phyloP scores from a whole-genome alignment of 768 basidiomycete species.

The Tylopilus plumbeoviolaceoides region DNA sequence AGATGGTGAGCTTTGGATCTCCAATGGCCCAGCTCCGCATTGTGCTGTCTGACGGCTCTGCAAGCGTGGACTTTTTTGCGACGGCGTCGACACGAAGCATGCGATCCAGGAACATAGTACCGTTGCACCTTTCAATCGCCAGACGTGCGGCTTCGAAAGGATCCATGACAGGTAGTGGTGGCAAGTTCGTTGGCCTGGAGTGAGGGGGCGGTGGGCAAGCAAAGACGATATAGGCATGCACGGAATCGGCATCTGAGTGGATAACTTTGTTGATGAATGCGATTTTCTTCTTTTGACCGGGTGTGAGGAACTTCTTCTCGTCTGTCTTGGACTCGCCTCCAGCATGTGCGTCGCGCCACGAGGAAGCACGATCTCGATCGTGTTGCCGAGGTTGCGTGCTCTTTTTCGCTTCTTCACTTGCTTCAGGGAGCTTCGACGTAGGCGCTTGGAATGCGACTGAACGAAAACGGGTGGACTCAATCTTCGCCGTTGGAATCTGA shows the following conservation, averaged over 20 bases:
- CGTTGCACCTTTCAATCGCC: slow-evolving; percentile 60
- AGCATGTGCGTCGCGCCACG: slow-evolving; percentile 50
- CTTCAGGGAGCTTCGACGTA: slow-evolving; percentile 55
- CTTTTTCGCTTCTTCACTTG: slow-evolving; percentile 29
- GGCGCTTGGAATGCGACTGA: slow-evolving; percentile 88
- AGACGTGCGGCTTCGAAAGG: slow-evolving; percentile 66
- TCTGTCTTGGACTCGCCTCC: slow-evolving; percentile 42
- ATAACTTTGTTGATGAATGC: slow-evolving; percentile 93
- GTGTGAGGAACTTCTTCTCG: slow-evolving; percentile 67
- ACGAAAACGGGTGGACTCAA: slow-evolving; percentile 92
- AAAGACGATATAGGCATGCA: slow-evolving; percentile 91
- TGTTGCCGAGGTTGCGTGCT: slow-evolving; percentile 40
- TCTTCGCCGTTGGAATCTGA: slow-evolving; percentile 68
- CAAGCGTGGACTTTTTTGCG: slow-evolving; percentile 30
- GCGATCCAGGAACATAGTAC: slow-evolving; percentile 69
- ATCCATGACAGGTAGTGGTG: slow-evolving; percentile 50
- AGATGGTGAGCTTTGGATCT: slow-evolving; percentile 81
- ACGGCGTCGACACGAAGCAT: slow-evolving; percentile 78
- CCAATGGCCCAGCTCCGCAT: slow-evolving; percentile 27
- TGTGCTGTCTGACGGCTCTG: slow-evolving; percentile 13
- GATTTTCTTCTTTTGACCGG: slow-evolving; percentile 87
- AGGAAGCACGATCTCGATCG: slow-evolving; percentile 53
- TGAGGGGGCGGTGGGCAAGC: slow-evolving; percentile 55
- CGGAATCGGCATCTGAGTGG: slow-evolving; percentile 68
- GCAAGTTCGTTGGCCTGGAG: slow-evolving; percentile 45